Conservation (phyloP, 306 rosid genomes). For the Mimosa pudica region DNA sequence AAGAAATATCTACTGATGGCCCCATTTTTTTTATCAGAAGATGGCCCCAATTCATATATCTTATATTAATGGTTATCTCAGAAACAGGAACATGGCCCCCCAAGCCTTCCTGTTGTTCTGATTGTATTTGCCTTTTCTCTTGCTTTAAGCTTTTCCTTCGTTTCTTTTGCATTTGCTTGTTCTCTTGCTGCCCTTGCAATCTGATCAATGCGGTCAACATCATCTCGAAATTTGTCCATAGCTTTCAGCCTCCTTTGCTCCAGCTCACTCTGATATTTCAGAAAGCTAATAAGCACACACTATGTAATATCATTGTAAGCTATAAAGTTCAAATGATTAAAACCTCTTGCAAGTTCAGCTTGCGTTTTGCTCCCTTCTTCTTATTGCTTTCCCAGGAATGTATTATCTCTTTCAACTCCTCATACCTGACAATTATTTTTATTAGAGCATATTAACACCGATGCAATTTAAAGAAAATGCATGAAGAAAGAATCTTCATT, state of each 20-base stretch:
- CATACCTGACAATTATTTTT: conserved; percentile 54
- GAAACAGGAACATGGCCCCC: conserved; percentile 58
- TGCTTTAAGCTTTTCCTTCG: conserved; percentile 47
- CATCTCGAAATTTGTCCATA: conserved; percentile 22
- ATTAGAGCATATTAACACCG: conserved; percentile 29
- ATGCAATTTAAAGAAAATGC: neutral
- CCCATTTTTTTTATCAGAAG: no score
- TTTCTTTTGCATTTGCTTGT: conserved; percentile 47
- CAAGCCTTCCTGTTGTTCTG: conserved; percentile 62
- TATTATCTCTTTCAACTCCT: conserved; percentile 46
- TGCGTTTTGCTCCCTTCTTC: conserved; percentile 48
- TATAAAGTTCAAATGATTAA: conserved; percentile 17
- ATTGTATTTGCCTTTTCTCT: conserved; percentile 58
- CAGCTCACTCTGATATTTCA: conserved; percentile 48
- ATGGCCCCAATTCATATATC: conserved; percentile 4
- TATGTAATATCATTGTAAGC: neutral
- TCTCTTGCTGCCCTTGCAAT: conserved; percentile 59
- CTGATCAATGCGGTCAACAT: conserved; percentile 39
- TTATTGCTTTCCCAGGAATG: conserved; percentile 71
- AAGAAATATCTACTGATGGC: conserved; percentile 29
- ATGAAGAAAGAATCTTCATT: conserved; percentile 24
- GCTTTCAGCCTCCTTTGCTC: conserved; percentile 45
- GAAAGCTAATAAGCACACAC: conserved; percentile 25
- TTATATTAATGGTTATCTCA: conserved; percentile 37
- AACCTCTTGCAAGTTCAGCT: conserved; percentile 57